Evolutionary conservation across 139 green algal genomes (phyloP).

Genomic region (Desmodesmus armatus): DNA sequence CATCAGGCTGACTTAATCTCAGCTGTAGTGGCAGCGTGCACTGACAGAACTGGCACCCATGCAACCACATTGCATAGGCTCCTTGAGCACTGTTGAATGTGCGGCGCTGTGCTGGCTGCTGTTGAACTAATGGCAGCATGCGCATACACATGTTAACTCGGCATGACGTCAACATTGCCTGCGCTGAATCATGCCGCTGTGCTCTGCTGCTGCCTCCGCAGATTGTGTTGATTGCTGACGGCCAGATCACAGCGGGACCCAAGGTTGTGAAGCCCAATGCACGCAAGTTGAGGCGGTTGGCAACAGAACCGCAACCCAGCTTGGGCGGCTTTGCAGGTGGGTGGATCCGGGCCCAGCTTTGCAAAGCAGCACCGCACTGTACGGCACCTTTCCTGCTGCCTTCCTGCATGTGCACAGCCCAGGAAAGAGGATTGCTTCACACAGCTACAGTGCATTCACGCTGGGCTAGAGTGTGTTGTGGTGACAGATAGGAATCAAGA

Average conservation of each 20-base stretch:
- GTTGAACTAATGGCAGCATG: no score
- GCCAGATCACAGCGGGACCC: slow-evolving; percentile 82
- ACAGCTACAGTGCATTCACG: no score
- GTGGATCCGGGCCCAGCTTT: no score
- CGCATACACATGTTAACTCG: not conserved
- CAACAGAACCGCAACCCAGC: slow-evolving; percentile 42
- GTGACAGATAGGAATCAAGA: no score
- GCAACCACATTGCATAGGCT: not conserved
- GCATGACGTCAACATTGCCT: not conserved
- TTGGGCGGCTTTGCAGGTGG: slow-evolving; percentile 82
- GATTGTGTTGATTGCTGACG: slow-evolving; percentile 88
- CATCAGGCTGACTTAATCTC: no score
- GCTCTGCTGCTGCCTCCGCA: slow-evolving; percentile 26
- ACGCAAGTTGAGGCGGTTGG: slow-evolving; percentile 79
- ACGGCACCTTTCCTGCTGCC: no score
- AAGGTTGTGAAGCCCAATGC: slow-evolving; percentile 92
- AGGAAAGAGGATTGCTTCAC: no score
- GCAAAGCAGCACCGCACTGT: not conserved
- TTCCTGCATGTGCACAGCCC: not conserved
- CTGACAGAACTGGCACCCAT: not conserved
- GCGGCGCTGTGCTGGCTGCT: no score
- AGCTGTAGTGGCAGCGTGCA: no score
- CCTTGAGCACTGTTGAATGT: no score
- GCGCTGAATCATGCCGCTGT: no score
- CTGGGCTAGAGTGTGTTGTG: no score